Evolutionary conservation across 1,284 basidiomycete genomes (phyloP).

Genomic region (Ceratobasidium sp.): DNA sequence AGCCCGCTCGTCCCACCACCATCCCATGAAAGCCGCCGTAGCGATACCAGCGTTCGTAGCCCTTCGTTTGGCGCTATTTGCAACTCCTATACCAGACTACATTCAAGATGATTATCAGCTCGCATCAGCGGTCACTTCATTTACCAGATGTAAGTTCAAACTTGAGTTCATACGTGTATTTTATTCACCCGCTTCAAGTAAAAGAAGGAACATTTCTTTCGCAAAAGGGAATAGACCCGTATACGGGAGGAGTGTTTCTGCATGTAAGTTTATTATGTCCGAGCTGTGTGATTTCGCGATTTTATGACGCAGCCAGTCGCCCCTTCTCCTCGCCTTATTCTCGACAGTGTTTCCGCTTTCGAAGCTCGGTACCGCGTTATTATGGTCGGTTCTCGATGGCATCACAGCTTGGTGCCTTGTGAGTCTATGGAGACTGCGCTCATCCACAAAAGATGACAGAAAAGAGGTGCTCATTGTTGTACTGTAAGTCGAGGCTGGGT

Average conservation of each 20-base stretch:
- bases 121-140: conserved; percentile 81
- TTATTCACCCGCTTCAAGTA: conserved; percentile 57
- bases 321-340: conserved; percentile 79
- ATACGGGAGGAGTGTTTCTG: conserved; percentile 81
- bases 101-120: conserved; percentile 67
- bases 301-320: conserved; percentile 63
- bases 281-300: conserved; percentile 20
- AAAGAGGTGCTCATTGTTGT: conserved; percentile 66
- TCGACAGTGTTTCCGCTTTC: conserved; percentile 67
- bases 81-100: conserved; percentile 45
- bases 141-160: conserved; percentile 57
- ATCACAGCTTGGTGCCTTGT: conserved; percentile 70
- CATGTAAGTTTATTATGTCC: conserved; percentile 64
- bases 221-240: conserved; percentile 76
- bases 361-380: conserved; percentile 55
- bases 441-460: conserved; percentile 54
- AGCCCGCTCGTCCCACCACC: conserved; percentile 16
- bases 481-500: conserved; percentile 56
- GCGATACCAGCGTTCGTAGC: conserved; percentile 36
- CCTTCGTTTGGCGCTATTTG: conserved; percentile 49
- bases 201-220: conserved; percentile 86
- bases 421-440: conserved; percentile 68
- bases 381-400: conserved; percentile 77
- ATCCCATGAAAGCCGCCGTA: conserved; percentile 18
- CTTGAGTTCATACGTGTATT: conserved; percentile 43